A percentile compares a stretch with the other conserved stretches of the same genome.
phyloP scores from a whole-genome alignment of 371 early-diverging fungal genomes.

The Mortierella sp. region DNA sequence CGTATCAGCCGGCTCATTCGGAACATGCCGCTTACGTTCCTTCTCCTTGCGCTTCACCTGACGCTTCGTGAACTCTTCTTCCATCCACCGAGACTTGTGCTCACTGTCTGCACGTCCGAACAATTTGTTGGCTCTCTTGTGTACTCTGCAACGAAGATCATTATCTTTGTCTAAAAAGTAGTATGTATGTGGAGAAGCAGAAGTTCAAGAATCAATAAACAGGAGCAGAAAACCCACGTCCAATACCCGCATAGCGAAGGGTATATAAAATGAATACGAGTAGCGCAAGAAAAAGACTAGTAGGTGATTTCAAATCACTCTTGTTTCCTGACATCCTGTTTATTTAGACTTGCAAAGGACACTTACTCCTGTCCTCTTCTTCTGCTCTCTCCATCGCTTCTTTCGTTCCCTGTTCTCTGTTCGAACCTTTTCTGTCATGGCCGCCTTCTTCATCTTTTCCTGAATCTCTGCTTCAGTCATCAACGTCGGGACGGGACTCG shows the following conservation, averaged over 20 bases:
- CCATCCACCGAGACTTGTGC: constrained; percentile 70
- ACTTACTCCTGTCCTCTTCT: constrained; percentile 72
- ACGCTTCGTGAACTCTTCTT: constrained; percentile 71
- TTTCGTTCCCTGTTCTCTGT: constrained; percentile 74
- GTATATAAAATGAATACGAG: no score
- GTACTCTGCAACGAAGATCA: constrained; percentile 77
- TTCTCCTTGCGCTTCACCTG: constrained; percentile 70
- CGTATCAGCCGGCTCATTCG: no score
- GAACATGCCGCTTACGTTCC: constrained; percentile 60
- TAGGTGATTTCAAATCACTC: no score
- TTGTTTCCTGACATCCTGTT: no score
- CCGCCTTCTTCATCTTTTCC: not conserved
- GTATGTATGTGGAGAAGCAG: not conserved
- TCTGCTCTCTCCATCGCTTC: constrained; percentile 72
- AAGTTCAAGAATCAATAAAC: not conserved
- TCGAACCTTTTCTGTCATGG: constrained; percentile 51
- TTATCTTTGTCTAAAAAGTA: constrained; percentile 69
- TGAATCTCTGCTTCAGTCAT: no score
- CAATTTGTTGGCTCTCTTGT: constrained; percentile 73
- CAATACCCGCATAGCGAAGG: no score
- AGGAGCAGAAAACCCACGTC: not conserved
- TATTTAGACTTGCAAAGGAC: no score
- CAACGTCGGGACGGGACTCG: no score
- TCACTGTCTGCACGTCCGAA: constrained; percentile 69
- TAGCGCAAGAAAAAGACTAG: no score